Percentiles rank a stretch among this genome's conserved stretches.
These are phyloP conservation scores for Anthracocystis panici-leucophaei DNA, from an alignment of 1,284 basidiomycete species.

Conservation along the genomic window DNA sequence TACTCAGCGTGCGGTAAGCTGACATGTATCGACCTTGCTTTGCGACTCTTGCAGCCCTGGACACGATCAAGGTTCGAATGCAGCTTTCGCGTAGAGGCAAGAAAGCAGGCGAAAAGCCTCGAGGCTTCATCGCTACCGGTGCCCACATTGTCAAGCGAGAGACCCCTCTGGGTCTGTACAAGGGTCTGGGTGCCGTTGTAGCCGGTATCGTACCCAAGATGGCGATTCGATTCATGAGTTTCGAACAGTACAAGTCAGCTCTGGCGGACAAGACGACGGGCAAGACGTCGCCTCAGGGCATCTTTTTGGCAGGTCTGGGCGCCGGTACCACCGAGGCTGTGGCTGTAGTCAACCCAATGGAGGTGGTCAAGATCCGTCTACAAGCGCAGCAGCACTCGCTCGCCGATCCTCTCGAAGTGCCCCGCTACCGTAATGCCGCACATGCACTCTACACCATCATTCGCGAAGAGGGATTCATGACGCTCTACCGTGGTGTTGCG, in stretches of 20 bases:
- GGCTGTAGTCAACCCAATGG: slow-evolving; percentile 96
- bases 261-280: slow-evolving; percentile 83
- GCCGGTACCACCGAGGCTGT: slow-evolving; percentile 91
- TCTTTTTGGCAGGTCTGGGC: slow-evolving; percentile 89
- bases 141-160: slow-evolving; percentile 88
- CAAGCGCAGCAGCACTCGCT: slow-evolving; percentile 98
- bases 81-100: slow-evolving; percentile 75
- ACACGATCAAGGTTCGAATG: slow-evolving; percentile 98
- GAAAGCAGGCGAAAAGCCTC: slow-evolving; percentile 73
- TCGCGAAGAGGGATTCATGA: slow-evolving; percentile 86
- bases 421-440: slow-evolving; percentile 94
- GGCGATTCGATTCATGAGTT: slow-evolving; percentile 98
- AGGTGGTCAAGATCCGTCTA: slow-evolving; percentile 97
- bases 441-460: slow-evolving; percentile 97
- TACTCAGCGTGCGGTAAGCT: not conserved
- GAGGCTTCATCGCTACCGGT: slow-evolving; percentile 94
- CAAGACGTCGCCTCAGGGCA: slow-evolving; percentile 78
- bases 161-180: slow-evolving; percentile 95
- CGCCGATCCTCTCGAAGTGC: slow-evolving; percentile 92
- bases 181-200: slow-evolving; percentile 96
- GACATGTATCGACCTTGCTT: not conserved
- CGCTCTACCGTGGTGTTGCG: slow-evolving; percentile 89
- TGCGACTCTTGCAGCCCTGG: slow-evolving; percentile 72
- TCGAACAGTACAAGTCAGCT: slow-evolving; percentile 91
- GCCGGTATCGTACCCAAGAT: slow-evolving; percentile 97